A percentile compares a stretch with the other conserved stretches of the same genome.
phyloP scores from a whole-genome alignment of 805 yeast species.

The Kluyveromyces starmeri region DNA sequence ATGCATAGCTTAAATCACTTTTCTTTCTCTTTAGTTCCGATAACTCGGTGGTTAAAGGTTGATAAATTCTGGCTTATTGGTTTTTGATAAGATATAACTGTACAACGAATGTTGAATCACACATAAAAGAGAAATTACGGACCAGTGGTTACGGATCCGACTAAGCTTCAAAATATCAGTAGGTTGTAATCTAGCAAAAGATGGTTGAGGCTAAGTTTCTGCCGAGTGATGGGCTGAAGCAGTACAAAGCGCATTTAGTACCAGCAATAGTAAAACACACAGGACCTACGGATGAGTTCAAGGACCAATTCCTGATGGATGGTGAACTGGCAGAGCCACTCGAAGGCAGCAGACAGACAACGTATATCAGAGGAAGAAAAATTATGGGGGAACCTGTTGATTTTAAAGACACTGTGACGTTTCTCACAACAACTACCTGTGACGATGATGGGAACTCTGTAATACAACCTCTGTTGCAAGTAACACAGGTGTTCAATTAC shows the following conservation, averaged over 20 bases:
- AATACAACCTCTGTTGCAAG: constrained; percentile 6
- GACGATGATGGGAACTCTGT: constrained; percentile 12
- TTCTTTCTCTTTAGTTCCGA: too few relatives aligned
- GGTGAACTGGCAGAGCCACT: constrained; percentile 7
- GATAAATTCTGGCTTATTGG: too few relatives aligned
- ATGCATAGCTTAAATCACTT: too few relatives aligned
- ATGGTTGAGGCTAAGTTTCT: too few relatives aligned
- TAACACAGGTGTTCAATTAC: constrained; percentile 21
- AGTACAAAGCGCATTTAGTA: constrained; percentile 13
- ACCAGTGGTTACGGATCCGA: too few relatives aligned
- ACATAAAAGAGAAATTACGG: too few relatives aligned
- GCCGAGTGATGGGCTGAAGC: background rate
- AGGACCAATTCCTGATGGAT: constrained; percentile 11
- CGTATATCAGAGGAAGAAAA: constrained; percentile 31
- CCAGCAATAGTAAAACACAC: constrained; percentile 17
- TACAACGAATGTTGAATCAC: too few relatives aligned
- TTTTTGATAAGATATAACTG: too few relatives aligned
- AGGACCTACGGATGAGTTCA: constrained; percentile 15
- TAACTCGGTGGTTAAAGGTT: too few relatives aligned
- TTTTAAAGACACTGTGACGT: constrained; percentile 9
- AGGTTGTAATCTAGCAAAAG: too few relatives aligned
- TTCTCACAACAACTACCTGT: constrained; percentile 12
- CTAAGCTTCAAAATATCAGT: too few relatives aligned
- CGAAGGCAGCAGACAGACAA: constrained; percentile 8
- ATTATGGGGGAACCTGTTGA: constrained; percentile 21